Base-by-base conservation (phyloP, 2,329 filamentous ascomycete species). In the Ambrosiella xylebori region DNA sequence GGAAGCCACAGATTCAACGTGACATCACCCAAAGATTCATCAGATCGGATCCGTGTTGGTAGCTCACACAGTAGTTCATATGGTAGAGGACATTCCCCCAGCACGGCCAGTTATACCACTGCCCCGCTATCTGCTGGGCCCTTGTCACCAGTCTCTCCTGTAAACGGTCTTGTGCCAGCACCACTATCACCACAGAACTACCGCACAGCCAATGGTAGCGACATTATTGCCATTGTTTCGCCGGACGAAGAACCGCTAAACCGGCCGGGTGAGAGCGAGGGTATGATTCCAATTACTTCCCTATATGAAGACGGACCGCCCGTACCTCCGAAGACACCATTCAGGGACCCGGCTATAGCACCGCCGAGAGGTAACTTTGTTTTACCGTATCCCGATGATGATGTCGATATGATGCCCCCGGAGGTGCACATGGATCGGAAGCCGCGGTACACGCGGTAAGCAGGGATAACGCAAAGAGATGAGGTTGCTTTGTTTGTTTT, bases 361-460 rank as follows among this genome's bases (percentile, higher is more conserved):
- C 51, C 35, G 27, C 36, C 13, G 38, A 27, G 37, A 41, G 4
- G n/a, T 19, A 54, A 50, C 68, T 0, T 68, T 73, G 7, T 45
- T 12, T 76, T 87, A 39, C 89, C 89, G 0, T 96, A 96, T 68
- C 91, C 91, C 0, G 71, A 87, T 53, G 83, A 82, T 51, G 79
- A 82, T 39, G 49, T 39, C 50, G 85, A 94, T 65, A 86, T 85
- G 35, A 84, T 85, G 36, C 90, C 91, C 15, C 91, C 91, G 2
- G 75, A 79, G 6, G 88, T 94, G 7, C 94, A 95, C 65, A 86
- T 88, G 77, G 82, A 85, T 50, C 81, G 84, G 64, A 96, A 96
- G 69, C 91, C 91, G 0, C 84, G 86, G 54, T 87, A 84, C 64
- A 76, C 37, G 11, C 58, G 58, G 35, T 60, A 40, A 57, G 36